Conservation (phyloP, 495 filamentous ascomycete species). For the Hyaloscypha hepaticicola region DNA sequence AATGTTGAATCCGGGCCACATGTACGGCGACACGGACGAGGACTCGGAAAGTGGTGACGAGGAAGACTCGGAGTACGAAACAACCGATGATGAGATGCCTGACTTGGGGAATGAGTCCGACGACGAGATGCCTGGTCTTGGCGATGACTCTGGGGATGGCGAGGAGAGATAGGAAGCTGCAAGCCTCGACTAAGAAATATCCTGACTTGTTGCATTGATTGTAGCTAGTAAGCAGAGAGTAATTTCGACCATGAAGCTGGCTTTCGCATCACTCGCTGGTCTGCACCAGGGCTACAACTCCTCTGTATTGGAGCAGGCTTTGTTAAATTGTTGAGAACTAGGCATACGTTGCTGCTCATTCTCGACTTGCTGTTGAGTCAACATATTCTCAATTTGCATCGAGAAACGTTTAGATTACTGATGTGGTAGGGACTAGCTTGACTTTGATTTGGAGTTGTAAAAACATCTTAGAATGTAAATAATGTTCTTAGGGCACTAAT, state of each 20-base stretch:
- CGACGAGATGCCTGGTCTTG: not conserved
- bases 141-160: not conserved
- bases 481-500: too few species aligned
- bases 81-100: not conserved
- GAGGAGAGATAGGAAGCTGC: not conserved
- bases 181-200: constrained; percentile 1
- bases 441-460: too few species aligned
- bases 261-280: not conserved
- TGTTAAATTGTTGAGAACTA: too few species aligned
- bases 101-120: not conserved
- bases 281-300: not conserved
- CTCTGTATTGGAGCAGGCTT: not conserved
- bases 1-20: not conserved
- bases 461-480: too few species aligned
- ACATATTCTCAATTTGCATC: too few species aligned
- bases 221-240: not conserved
- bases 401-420: too few species aligned
- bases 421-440: too few species aligned
- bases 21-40: not conserved
- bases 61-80: not conserved
- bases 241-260: not conserved
- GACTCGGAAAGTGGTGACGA: not conserved
- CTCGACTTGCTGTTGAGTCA: not conserved
- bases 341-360: too few species aligned
- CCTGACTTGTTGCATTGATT: not conserved